Evolutionary conservation across 257 asterid genomes (phyloP).

Genomic region (Rubia yunnanensis): DNA sequence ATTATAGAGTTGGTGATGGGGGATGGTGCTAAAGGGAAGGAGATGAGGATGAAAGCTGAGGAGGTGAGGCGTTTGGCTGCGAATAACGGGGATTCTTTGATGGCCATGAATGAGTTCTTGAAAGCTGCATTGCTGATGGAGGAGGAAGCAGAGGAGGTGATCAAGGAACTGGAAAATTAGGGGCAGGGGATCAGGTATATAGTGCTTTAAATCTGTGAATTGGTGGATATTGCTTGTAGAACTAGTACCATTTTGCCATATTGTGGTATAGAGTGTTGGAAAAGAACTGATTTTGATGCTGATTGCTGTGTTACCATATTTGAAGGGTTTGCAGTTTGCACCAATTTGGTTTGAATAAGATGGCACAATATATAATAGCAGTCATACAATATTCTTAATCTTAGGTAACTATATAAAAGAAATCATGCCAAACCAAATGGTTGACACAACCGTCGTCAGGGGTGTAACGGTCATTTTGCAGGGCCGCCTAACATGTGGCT

Average conservation of each 20-base stretch:
- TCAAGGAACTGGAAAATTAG: slow-evolving; percentile 11
- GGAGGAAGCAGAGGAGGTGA: slow-evolving; percentile 11
- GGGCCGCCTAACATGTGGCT: too few relatives aligned
- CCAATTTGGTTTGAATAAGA: too few relatives aligned
- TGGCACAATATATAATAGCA: too few relatives aligned
- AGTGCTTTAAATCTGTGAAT: background rate
- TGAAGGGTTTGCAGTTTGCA: too few relatives aligned
- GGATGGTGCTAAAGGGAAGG: slow-evolving; percentile 24
- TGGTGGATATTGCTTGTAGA: background rate
- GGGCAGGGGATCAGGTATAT: background rate
- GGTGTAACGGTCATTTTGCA: too few relatives aligned
- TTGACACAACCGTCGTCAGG: too few relatives aligned
- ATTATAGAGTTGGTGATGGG: slow-evolving; percentile 54
- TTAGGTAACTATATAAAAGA: too few relatives aligned
- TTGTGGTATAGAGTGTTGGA: background rate
- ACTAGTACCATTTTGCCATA: background rate
- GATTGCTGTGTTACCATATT: too few relatives aligned
- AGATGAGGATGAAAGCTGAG: slow-evolving; percentile 28
- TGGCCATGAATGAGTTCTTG: slow-evolving; percentile 46
- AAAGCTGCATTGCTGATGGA: slow-evolving; percentile 24
- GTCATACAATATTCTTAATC: too few relatives aligned
- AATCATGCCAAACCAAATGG: too few relatives aligned
- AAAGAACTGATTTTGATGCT: background rate
- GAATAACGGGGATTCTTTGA: slow-evolving; percentile 39
- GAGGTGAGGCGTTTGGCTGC: slow-evolving; percentile 26